phyloP scores from a whole-genome alignment of 2,329 filamentous ascomycete species.

The Conoideocrella luteorostrata region DNA sequence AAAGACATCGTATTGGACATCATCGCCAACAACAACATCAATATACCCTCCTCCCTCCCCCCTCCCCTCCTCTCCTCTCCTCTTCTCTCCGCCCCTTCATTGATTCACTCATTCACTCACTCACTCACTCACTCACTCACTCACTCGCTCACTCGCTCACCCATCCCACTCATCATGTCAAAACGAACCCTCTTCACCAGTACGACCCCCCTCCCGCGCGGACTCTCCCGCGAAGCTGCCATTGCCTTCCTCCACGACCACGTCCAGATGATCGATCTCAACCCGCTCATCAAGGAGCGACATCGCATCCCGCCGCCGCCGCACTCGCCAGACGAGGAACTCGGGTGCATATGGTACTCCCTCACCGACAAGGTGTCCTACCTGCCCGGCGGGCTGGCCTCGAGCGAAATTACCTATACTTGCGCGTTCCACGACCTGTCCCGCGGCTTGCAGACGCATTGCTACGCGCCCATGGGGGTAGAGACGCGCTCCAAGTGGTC shows the following conservation, averaged over 20 bases:
- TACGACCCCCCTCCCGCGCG: conserved; percentile 67
- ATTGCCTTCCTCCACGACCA: conserved; percentile 73
- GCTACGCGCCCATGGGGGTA: conserved; percentile 74
- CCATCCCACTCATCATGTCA: conserved; percentile 56
- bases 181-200: conserved; percentile 69
- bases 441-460: conserved; percentile 72
- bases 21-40: too few species aligned
- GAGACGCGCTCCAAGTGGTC: conserved; percentile 75
- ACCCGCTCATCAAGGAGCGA: conserved; percentile 71
- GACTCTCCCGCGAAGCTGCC: conserved; percentile 63
- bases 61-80: neutral
- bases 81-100: too few species aligned
- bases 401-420: conserved; percentile 68
- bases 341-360: conserved; percentile 68
- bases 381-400: conserved; percentile 58
- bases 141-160: too few species aligned
- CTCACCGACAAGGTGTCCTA: conserved; percentile 73
- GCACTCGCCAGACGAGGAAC: conserved; percentile 64
- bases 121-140: too few species aligned
- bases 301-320: conserved; percentile 61
- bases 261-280: conserved; percentile 78
- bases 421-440: conserved; percentile 72
- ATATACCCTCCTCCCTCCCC: neutral
- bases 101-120: too few species aligned
- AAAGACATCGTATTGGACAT: too few species aligned